Evolutionary conservation across 2,329 filamentous ascomycete genomes (phyloP).

Genomic region (Diaporthe velutina): DNA sequence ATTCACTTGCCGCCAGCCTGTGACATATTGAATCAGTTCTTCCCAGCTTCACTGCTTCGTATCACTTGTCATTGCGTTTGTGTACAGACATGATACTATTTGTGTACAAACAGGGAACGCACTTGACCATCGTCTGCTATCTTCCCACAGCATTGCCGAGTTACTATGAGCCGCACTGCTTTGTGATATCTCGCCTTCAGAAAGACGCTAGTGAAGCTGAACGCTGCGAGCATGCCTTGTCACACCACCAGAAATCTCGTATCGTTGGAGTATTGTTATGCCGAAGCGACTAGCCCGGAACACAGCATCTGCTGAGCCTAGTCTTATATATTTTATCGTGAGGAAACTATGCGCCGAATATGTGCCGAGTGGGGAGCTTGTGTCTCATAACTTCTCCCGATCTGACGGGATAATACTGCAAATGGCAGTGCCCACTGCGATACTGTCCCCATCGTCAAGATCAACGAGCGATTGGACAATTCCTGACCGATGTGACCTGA

Average conservation of each 20-base stretch:
- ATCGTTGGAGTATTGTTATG: conserved; percentile 22
- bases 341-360: background rate
- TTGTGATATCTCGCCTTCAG: conserved; percentile 8
- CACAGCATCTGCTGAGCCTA: conserved; percentile 3
- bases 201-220: conserved; percentile 17
- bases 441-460: conserved; percentile 66
- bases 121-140: background rate
- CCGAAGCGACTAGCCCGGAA: conserved; percentile 23
- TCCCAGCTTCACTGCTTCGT: background rate
- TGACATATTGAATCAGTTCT: background rate
- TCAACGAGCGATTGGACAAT: conserved; percentile 64
- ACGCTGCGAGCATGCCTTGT: conserved; percentile 15
- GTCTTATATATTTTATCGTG: background rate
- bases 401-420: conserved; percentile 30
- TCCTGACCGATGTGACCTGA: conserved; percentile 63
- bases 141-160: background rate
- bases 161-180: conserved; percentile 4
- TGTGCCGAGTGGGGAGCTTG: background rate
- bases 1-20: background rate
- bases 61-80: background rate
- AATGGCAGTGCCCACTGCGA: conserved; percentile 66
- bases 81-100: background rate
- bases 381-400: conserved; percentile 32
- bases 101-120: background rate
- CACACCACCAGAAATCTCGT: conserved; percentile 23